Conservation (phyloP, 2,329 filamentous ascomycete genomes). For the Paecilomyces formosus region DNA sequence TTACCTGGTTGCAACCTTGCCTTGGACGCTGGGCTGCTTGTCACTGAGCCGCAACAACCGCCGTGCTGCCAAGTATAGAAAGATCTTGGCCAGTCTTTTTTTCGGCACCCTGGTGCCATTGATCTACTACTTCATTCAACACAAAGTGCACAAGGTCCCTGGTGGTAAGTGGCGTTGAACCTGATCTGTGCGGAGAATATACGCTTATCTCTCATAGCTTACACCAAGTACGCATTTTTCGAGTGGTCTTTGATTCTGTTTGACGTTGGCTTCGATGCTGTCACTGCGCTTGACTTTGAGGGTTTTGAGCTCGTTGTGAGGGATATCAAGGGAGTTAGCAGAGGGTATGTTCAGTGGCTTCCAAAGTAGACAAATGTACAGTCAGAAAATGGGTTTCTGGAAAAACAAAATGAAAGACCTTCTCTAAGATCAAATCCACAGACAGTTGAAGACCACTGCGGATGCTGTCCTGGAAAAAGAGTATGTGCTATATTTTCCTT, state of each 20-base stretch:
- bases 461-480: slow-evolving; percentile 60
- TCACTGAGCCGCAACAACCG: slow-evolving; percentile 79
- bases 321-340: slow-evolving; percentile 82
- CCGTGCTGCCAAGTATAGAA: slow-evolving; percentile 78
- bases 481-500: slow-evolving; percentile 44
- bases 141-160: slow-evolving; percentile 89
- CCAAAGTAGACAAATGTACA: slow-evolving; percentile 69
- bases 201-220: slow-evolving; percentile 52
- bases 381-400: slow-evolving; percentile 32
- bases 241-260: slow-evolving; percentile 94
- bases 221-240: slow-evolving; percentile 96
- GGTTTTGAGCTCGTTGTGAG: slow-evolving; percentile 80
- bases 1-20: slow-evolving; percentile 86
- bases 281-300: slow-evolving; percentile 86
- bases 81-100: slow-evolving; percentile 73
- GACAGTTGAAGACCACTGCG: slow-evolving; percentile 42
- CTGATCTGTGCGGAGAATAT: slow-evolving; percentile 1
- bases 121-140: slow-evolving; percentile 96
- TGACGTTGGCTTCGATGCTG: slow-evolving; percentile 92
- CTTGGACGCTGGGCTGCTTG: slow-evolving; percentile 90
- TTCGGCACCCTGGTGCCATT: slow-evolving; percentile 86
- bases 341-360: slow-evolving; percentile 98
- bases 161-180: slow-evolving; percentile 60
- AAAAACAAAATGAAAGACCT: slow-evolving; percentile 18
- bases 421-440: slow-evolving; percentile 32